Evolutionary conservation across 495 filamentous ascomycete genomes (phyloP).

Genomic region (Poronia punctata): DNA sequence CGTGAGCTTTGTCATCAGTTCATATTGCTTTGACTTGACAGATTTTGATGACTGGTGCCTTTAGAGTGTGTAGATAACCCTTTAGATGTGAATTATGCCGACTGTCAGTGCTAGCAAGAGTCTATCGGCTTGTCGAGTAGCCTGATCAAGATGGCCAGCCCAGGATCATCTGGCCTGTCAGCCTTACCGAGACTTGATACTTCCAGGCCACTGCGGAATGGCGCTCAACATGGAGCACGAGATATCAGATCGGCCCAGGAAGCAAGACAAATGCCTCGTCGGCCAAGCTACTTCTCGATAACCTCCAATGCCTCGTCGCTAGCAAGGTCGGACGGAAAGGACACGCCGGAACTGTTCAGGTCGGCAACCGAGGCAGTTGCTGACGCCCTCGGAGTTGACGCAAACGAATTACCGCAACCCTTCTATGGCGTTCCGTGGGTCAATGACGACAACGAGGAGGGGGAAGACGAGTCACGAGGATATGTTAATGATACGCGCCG

Average conservation of each 20-base stretch:
- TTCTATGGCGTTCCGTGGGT: slow-evolving; percentile 8
- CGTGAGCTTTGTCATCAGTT: slow-evolving; percentile 2
- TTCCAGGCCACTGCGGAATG: slow-evolving; percentile 1
- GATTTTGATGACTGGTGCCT: slow-evolving; percentile 1
- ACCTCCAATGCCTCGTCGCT: slow-evolving; percentile 1
- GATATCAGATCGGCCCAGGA: slow-evolving; percentile 4
- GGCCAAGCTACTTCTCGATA: slow-evolving; percentile 3
- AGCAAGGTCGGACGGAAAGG: not conserved
- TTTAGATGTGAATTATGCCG: slow-evolving; percentile 6
- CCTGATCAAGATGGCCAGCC: slow-evolving; percentile 10
- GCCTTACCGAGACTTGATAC: slow-evolving; percentile 10
- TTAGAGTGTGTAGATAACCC: not conserved
- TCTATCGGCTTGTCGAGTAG: slow-evolving; percentile 3
- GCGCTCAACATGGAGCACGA: not conserved
- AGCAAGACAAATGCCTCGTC: not conserved
- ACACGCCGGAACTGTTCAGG: slow-evolving; percentile 9
- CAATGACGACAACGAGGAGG: slow-evolving; percentile 5
- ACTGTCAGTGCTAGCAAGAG: slow-evolving; percentile 3
- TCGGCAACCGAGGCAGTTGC: slow-evolving; percentile 15
- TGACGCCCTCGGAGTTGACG: slow-evolving; percentile 17
- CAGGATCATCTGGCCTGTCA: slow-evolving; percentile 9
- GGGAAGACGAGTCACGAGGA: too few species aligned
- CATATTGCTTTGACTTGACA: slow-evolving; percentile 4
- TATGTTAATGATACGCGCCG: too few species aligned
- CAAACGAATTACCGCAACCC: slow-evolving; percentile 16